These are phyloP conservation scores for Histomonas meleagridis DNA, from an alignment of 208 protist genomes.

Conservation along the genomic window DNA sequence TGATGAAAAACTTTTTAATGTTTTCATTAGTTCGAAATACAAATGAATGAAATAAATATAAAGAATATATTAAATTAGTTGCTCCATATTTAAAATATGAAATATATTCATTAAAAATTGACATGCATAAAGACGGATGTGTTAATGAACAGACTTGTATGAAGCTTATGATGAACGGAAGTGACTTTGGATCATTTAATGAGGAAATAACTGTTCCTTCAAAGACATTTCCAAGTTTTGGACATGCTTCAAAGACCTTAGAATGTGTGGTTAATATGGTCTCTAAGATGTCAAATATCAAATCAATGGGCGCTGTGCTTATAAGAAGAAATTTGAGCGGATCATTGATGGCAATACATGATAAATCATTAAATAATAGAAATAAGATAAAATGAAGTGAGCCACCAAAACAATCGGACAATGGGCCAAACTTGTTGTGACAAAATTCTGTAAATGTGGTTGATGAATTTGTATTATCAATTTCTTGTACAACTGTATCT, in stretches of 20 bases:
- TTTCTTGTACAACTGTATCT: background rate
- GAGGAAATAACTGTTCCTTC: background rate
- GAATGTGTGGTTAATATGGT: background rate
- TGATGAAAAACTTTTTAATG: background rate
- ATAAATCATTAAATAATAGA: slow-evolving; percentile 3
- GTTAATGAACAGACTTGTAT: background rate
- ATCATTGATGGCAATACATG: background rate
- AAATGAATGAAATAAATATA: background rate
- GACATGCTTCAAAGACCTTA: background rate
- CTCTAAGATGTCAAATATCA: background rate
- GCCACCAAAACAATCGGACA: background rate
- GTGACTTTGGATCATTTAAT: background rate
- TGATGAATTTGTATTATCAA: background rate
- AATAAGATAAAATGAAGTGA: background rate
- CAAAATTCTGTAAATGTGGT: background rate
- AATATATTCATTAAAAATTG: background rate
- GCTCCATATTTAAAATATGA: background rate
- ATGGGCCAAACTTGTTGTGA: background rate
- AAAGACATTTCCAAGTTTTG: background rate
- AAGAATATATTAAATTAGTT: background rate
- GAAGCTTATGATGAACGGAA: background rate
- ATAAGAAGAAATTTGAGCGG: background rate
- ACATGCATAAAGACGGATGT: background rate
- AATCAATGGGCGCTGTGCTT: background rate
- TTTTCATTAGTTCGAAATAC: background rate